Conservation (phyloP, 306 rosid genomes). For the Quercus robur region DNA sequence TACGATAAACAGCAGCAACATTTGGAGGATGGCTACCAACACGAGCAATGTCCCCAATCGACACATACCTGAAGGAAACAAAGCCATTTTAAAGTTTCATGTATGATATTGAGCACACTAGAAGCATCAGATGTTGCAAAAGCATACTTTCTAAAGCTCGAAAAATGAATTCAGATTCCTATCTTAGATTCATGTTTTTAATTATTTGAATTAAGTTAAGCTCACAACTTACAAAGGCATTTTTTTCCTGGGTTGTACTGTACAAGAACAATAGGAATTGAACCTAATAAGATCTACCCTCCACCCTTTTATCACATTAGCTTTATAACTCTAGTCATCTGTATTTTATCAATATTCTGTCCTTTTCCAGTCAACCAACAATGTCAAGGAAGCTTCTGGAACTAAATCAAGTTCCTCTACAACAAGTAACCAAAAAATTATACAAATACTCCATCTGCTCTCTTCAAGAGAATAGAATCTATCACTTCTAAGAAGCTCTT, state of each 20-base stretch:
- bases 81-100: constrained; percentile 9
- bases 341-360: neutral
- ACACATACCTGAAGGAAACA: constrained; percentile 54
- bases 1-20: constrained; percentile 87
- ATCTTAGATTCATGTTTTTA: neutral
- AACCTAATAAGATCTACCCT: neutral
- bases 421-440: neutral
- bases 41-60: constrained; percentile 84
- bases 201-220: neutral
- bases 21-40: constrained; percentile 90
- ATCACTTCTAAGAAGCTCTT: neutral
- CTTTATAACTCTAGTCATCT: neutral
- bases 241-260: neutral
- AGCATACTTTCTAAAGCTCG: neutral
- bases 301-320: neutral
- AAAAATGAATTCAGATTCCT: neutral
- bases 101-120: neutral
- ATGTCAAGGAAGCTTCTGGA: neutral
- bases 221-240: neutral
- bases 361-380: neutral
- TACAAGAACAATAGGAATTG: neutral
- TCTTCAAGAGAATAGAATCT: neutral
- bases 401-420: neutral
- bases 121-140: constrained; percentile 9
- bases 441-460: neutral